phyloP scores from a whole-genome alignment of 1,139 yeast species.

The Geotrichum citri-aurantii region DNA sequence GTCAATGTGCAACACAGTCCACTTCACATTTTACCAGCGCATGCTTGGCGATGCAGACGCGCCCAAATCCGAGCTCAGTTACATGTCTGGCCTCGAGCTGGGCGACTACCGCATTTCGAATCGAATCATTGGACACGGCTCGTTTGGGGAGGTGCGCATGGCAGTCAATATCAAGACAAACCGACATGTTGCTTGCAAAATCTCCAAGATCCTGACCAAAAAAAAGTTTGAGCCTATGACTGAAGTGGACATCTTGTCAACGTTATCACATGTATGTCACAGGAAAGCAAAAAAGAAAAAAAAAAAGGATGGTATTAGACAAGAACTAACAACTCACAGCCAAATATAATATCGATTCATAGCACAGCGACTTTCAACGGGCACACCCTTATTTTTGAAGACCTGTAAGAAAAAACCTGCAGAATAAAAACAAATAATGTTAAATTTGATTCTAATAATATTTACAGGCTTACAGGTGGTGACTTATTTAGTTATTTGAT shows the following conservation, averaged over 20 bases:
- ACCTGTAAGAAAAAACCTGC: conserved; percentile 22
- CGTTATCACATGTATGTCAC: conserved; percentile 24
- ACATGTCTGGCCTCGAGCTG: conserved; percentile 25
- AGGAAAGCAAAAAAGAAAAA: not conserved
- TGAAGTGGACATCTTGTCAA: conserved; percentile 24
- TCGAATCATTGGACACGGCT: conserved; percentile 51
- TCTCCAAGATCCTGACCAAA: conserved; percentile 19
- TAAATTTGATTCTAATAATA: not conserved
- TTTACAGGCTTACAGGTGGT: conserved; percentile 47
- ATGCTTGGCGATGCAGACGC: conserved; percentile 18
- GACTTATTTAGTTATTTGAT: conserved; percentile 59
- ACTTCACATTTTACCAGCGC: conserved; percentile 28
- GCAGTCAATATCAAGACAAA: conserved; percentile 20
- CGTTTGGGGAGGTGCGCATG: conserved; percentile 51
- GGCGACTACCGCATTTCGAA: conserved; percentile 43
- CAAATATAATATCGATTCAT: conserved; percentile 25
- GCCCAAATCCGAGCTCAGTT: conserved; percentile 19
- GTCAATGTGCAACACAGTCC: conserved; percentile 36
- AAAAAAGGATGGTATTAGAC: not conserved
- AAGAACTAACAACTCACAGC: conserved; percentile 18
- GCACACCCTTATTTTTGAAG: conserved; percentile 21
- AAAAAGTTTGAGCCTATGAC: conserved; percentile 21
- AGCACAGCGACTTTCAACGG: conserved; percentile 18
- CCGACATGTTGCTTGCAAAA: conserved; percentile 29
- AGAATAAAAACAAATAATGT: too few relatives aligned